Evolutionary conservation across 1,139 yeast genomes (phyloP).

Genomic region (Geotrichum australiense): DNA sequence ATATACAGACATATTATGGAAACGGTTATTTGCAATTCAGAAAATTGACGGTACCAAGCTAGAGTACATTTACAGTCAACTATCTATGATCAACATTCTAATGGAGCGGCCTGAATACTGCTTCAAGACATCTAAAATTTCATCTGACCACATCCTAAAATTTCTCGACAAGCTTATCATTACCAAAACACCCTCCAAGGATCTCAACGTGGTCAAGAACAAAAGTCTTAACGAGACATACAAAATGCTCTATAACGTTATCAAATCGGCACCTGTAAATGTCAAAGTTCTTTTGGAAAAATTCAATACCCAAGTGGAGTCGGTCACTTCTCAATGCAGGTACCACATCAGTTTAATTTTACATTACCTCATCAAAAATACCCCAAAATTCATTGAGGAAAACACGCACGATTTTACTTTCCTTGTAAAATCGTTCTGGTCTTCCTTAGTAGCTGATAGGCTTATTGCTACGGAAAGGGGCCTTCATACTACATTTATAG

Average conservation of each 20-base stretch:
- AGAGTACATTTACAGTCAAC: slow-evolving; percentile 9
- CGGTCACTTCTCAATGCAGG: slow-evolving; percentile 18
- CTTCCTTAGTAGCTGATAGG: slow-evolving; percentile 50
- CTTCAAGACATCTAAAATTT: slow-evolving; percentile 1
- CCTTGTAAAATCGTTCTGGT: slow-evolving; percentile 42
- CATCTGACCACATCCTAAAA: slow-evolving; percentile 3
- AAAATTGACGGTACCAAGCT: slow-evolving; percentile 4
- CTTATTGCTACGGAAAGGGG: slow-evolving; percentile 58
- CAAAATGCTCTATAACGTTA: slow-evolving; percentile 1
- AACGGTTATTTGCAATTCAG: background rate
- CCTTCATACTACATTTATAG: slow-evolving; percentile 52
- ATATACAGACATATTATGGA: slow-evolving; percentile 8
- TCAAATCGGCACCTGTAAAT: background rate
- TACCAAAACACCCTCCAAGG: slow-evolving; percentile 13
- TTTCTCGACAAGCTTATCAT: slow-evolving; percentile 8
- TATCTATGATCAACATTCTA: slow-evolving; percentile 9
- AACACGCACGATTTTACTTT: background rate
- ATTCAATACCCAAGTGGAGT: slow-evolving; percentile 16
- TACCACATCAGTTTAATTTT: slow-evolving; percentile 16
- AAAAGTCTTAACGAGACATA: slow-evolving; percentile 12
- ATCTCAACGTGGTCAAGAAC: slow-evolving; percentile 11
- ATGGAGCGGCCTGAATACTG: slow-evolving; percentile 37
- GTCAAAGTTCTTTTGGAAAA: slow-evolving; percentile 8
- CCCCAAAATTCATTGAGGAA: background rate
- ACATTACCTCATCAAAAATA: slow-evolving; percentile 6